Base-by-base conservation (phyloP, 2,329 filamentous ascomycete genomes). In the Pseudogymnoascus pannorum region DNA sequence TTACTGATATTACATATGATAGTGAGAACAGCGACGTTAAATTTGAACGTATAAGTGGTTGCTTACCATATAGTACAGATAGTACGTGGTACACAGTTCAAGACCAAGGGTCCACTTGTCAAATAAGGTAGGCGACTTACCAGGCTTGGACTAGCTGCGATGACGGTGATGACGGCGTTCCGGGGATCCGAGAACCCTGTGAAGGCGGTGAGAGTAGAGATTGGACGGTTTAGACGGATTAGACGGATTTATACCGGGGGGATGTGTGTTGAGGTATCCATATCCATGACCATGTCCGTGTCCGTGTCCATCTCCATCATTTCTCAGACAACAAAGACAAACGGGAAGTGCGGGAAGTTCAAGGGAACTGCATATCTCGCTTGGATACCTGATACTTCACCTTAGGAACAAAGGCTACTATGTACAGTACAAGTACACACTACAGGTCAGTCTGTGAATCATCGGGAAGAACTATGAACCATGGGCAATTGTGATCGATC, bases 101-200 rank as follows among this genome's bases (percentile, higher is more conserved):
- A n/a, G n/a, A 20, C 22, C 2, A 26, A 48, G 42, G 22, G 22
- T 26, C 42, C 44, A 51, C 44, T 51, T 51, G 44, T 51, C 44
- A 51, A 51, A 51, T 51, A 51, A 51, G 44, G 44, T 51, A 51
- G 44, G 22, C 44, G 44, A 51, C 44, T 51, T 51, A 51, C 44
- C 24, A 16, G n/a, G 18, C 24, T 9, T 7, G n/a, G 44, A 12
- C 44, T 51, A 51, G 44, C n/a, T 51, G n/a, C 8, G 22, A 51
- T 51, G 44, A 29, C 44, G 24, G 24, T 29, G 44, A 51, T 51
- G 24, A 18, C 44, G 24, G 22, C 44, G 11, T 51, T 51, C 44
- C 44, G 44, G 44, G 44, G 44, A 51, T 51, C 44, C 44, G 44
- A 51, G 44, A 51, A 5, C 44, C 44, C 44, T 51, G 44, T 29